phyloP scores from a whole-genome alignment of 2,329 filamentous ascomycete species.

The Fusarium sp. region DNA sequence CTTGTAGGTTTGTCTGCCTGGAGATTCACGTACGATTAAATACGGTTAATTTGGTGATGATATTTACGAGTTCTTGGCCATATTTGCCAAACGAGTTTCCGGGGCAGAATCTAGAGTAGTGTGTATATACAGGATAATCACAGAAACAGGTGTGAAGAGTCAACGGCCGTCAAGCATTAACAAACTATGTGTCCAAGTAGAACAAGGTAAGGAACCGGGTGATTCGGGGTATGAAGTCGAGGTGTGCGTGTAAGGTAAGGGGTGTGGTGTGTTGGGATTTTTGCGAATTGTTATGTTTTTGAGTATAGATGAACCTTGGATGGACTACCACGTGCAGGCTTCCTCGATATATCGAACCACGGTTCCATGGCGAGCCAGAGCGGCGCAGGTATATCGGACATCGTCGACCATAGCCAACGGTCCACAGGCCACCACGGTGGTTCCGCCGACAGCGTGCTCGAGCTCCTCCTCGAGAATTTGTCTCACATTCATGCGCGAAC shows the following conservation, averaged over 20 bases:
- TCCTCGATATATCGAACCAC: constrained; percentile 43
- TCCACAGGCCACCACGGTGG: constrained; percentile 47
- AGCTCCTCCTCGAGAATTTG: constrained; percentile 44
- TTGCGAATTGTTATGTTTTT: not conserved
- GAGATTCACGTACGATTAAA: constrained; percentile 53
- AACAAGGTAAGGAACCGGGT: not conserved
- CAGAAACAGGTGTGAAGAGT: not conserved
- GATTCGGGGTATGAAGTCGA: not conserved
- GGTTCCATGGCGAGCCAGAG: constrained; percentile 40
- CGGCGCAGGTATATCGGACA: constrained; percentile 42
- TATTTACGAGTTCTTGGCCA: constrained; percentile 56
- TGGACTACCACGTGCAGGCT: constrained; percentile 26
- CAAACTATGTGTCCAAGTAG: constrained; percentile 1
- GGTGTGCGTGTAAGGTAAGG: not conserved
- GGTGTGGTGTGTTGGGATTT: not conserved
- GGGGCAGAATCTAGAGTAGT: constrained; percentile 43
- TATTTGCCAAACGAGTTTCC: constrained; percentile 57
- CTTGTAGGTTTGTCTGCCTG: constrained; percentile 59
- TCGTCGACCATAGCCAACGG: constrained; percentile 48
- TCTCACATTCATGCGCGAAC: constrained; percentile 44
- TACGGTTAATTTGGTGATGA: constrained; percentile 60
- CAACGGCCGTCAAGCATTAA: constrained; percentile 8
- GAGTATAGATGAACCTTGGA: not conserved
- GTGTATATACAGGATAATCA: not conserved
- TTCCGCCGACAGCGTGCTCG: constrained; percentile 33